Evolutionary conservation across 352 stramenopile genomes (phyloP).

Genomic region (Globisporangium iwayamae): DNA sequence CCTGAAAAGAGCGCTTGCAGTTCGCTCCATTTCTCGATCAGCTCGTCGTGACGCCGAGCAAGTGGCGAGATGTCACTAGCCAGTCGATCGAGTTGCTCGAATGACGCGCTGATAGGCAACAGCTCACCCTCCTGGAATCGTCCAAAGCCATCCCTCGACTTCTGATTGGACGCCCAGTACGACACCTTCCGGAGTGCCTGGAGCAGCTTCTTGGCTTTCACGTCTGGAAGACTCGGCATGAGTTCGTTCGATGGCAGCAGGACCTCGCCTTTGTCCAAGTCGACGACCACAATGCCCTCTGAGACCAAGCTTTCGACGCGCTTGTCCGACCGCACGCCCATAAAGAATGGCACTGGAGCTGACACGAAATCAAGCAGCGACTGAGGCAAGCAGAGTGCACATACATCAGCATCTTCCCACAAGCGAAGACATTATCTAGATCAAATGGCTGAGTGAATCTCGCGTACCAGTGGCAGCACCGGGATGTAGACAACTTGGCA

Average conservation of each 20-base stretch:
- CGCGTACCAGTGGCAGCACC: constrained; percentile 49
- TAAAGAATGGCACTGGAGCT: constrained; percentile 75
- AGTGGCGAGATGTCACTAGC: constrained; percentile 26
- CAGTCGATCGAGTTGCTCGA: constrained; percentile 20
- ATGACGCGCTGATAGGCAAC: constrained; percentile 12
- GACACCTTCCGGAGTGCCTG: constrained; percentile 46
- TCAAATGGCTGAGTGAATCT: neutral
- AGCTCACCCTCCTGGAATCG: constrained; percentile 22
- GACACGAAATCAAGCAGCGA: constrained; percentile 67
- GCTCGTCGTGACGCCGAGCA: constrained; percentile 38
- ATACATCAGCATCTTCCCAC: neutral
- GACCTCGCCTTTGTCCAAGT: constrained; percentile 69
- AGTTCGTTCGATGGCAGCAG: constrained; percentile 35
- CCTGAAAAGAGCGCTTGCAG: constrained; percentile 48
- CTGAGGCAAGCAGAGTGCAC: constrained; percentile 18
- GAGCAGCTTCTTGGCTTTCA: constrained; percentile 59
- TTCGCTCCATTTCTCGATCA: constrained; percentile 56
- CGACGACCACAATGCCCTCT: constrained; percentile 64
- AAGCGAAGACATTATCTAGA: neutral
- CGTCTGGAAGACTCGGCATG: constrained; percentile 47
- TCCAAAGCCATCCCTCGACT: constrained; percentile 20
- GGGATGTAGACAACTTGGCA: constrained; percentile 78
- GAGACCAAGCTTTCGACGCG: constrained; percentile 32
- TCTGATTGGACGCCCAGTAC: constrained; percentile 38
- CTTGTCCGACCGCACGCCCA: constrained; percentile 52